Percentiles rank a stretch among this genome's conserved stretches.
Conservation (phyloP, 116 monocot species). For the Dioscorea cayenensis region DNA sequence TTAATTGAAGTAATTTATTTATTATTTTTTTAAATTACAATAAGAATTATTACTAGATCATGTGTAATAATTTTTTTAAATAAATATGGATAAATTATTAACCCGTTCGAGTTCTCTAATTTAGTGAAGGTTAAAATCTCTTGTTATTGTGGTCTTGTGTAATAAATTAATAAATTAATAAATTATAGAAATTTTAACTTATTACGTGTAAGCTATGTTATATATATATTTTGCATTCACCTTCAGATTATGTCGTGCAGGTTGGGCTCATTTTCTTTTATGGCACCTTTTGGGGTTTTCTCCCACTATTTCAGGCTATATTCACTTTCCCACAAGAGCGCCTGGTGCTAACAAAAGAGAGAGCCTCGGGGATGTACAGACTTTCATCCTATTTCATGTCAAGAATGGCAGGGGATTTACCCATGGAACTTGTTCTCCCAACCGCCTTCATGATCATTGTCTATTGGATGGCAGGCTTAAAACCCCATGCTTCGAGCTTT, state of each 20-base stretch:
- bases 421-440: slow-evolving; percentile 40
- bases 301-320: slow-evolving; percentile 20
- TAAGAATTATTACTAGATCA: too few species aligned
- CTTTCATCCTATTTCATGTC: slow-evolving; percentile 43
- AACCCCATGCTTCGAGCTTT: slow-evolving; percentile 11
- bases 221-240: background rate
- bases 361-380: slow-evolving; percentile 43
- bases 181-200: too few species aligned
- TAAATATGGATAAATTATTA: too few species aligned
- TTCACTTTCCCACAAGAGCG: slow-evolving; percentile 52
- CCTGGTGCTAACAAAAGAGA: slow-evolving; percentile 29
- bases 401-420: slow-evolving; percentile 18
- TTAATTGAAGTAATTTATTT: too few species aligned
- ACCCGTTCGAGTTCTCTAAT: too few species aligned
- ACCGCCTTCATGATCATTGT: slow-evolving; percentile 12
- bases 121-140: too few species aligned
- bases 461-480: slow-evolving; percentile 45
- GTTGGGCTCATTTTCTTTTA: slow-evolving; percentile 30
- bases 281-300: slow-evolving; percentile 22
- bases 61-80: too few species aligned
- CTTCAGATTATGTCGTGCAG: slow-evolving; percentile 6
- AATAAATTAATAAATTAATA: too few species aligned
- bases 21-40: too few species aligned
- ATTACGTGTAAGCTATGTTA: background rate
- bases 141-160: too few species aligned